Base-by-base conservation (phyloP, 2,329 filamentous ascomycete genomes). In the Hirsutella minnesotensis region DNA sequence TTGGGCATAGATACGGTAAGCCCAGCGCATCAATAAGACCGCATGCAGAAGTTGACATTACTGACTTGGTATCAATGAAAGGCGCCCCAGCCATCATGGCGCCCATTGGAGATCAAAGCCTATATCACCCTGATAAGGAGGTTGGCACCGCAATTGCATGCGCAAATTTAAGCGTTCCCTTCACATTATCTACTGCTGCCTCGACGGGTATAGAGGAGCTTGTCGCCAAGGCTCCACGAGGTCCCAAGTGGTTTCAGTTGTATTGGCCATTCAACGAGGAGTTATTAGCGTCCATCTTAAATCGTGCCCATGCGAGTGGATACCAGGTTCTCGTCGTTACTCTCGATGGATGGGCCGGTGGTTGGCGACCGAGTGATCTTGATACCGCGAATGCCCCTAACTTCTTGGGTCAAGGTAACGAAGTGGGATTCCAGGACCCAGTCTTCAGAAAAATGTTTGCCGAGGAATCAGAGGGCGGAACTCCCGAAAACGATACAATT, bases 181-280 rank as follows among this genome's bases (percentile, higher is more conserved):
- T 79, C 57, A 78, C 78, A 41, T 64, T 86, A 39, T 79, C 73
- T 46, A 86, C 82, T 2, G 81, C 82, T 1, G 71, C 77, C 3
- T 66, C 72, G 2, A 68, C 71, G 29, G 72, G 72, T 1, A 81
- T 86, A 45, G 81, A 86, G 55, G 74, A 86, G 40, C 72, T 85
- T 0, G 79, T 77, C 0, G 53, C 65, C 8, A 77, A 76, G 0
- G 77, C 71, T 40, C 72, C 72, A 0, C 61, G 72, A 5, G 75
- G 75, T 0, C 66, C 71, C 27, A 65, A 79, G 10, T 88, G 81
- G 80, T 88, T 73, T 56, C 83, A 88, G 55, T 70, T 88, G 0
- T 88, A 88, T 62, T 86, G 81, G 79, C 82, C 83, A 0, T 61
- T 68, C 16, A 72, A 76, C 43, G 72, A 86, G 41, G 73, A 79